Percentiles rank a stretch among this genome's conserved stretches.
These are phyloP conservation scores for Kwoniella botswanensis DNA, from an alignment of 768 basidiomycete genomes.

Conservation along the genomic window DNA sequence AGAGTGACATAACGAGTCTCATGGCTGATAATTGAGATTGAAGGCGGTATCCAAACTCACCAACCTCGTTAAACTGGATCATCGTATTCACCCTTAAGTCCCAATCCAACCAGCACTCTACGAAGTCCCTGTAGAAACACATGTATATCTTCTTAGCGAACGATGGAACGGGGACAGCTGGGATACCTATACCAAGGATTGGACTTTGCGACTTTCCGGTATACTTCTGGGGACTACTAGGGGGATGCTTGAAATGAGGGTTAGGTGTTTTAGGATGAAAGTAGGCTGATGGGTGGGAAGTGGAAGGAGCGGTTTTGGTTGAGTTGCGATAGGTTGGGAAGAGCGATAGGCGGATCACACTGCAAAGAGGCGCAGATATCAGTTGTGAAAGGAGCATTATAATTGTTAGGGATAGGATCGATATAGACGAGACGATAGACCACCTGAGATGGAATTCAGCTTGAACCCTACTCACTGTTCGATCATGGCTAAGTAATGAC, in stretches of 20 bases:
- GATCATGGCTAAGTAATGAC: slow-evolving; percentile 43
- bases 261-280: slow-evolving; percentile 4
- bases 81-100: slow-evolving; percentile 41
- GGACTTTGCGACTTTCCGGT: no score
- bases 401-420: no score
- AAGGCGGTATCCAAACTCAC: slow-evolving; percentile 19
- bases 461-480: slow-evolving; percentile 39
- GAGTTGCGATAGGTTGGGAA: slow-evolving; percentile 17
- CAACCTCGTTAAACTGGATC: slow-evolving; percentile 52
- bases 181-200: not conserved
- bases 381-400: no score
- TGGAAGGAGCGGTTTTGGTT: slow-evolving; percentile 28
- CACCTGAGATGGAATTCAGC: not conserved
- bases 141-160: slow-evolving; percentile 25
- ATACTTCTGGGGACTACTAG: not conserved
- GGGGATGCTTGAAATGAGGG: slow-evolving; percentile 1
- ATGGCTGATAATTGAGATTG: not conserved
- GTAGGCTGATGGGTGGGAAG: slow-evolving; percentile 29
- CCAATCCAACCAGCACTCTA: slow-evolving; percentile 38
- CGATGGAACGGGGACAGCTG: slow-evolving; percentile 9
- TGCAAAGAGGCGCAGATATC: not conserved
- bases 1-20: no score
- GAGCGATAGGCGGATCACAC: slow-evolving; percentile 4
- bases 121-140: slow-evolving; percentile 24
- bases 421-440: not conserved